Percentiles rank a stretch among this genome's conserved stretches.
These are phyloP conservation scores for Aeschynomene evenia DNA, from an alignment of 306 rosid species.

Conservation along the genomic window DNA sequence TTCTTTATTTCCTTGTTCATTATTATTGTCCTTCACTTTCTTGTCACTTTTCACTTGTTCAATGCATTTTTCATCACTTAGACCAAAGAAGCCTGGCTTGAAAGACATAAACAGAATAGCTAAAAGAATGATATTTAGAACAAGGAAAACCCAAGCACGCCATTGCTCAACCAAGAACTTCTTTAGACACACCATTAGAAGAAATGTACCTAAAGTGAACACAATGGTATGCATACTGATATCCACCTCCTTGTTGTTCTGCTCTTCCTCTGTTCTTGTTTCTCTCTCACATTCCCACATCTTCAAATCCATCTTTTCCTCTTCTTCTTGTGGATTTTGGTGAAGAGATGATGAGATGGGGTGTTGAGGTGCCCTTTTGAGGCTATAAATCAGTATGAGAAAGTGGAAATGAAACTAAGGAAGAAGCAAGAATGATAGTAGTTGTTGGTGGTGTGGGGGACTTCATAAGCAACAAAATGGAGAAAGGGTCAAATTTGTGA, in stretches of 20 bases:
- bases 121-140: constrained; percentile 68
- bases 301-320: constrained; percentile 51
- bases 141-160: constrained; percentile 84
- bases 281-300: constrained; percentile 43
- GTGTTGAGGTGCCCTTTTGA: too few species aligned
- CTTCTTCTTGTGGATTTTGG: neutral
- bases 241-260: constrained; percentile 54
- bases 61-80: constrained; percentile 12
- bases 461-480: constrained; percentile 22
- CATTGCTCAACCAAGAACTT: constrained; percentile 69
- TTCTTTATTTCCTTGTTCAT: constrained; percentile 32
- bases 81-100: constrained; percentile 25
- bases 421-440: constrained; percentile 37
- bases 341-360: neutral
- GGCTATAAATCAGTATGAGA: constrained; percentile 27
- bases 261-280: constrained; percentile 45
- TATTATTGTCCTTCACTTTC: constrained; percentile 32
- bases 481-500: constrained; percentile 52
- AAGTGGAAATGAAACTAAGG: constrained; percentile 30
- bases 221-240: constrained; percentile 42
- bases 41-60: constrained; percentile 31
- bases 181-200: constrained; percentile 69
- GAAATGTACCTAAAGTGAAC: constrained; percentile 67
- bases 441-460: constrained; percentile 38
- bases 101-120: constrained; percentile 77